phyloP scores from a whole-genome alignment of 73 alveolate genomes.

The Stentor coeruleus region DNA sequence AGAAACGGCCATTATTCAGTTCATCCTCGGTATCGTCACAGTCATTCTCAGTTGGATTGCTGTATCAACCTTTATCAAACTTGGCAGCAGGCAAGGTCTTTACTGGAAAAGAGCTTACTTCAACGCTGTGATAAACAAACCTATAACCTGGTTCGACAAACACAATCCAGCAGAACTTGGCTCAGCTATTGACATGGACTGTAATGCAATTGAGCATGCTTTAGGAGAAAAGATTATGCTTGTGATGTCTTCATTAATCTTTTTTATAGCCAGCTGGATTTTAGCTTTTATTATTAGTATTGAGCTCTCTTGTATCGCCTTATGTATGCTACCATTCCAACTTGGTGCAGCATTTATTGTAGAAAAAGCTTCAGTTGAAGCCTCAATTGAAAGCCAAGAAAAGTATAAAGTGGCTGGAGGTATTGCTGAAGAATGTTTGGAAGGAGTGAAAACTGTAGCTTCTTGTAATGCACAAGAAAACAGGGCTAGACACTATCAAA shows the following conservation, averaged over 20 bases:
- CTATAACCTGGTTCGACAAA: constrained; percentile 73
- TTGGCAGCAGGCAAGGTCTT: background rate
- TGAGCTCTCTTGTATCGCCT: constrained; percentile 55
- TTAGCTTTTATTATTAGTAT: constrained; percentile 51
- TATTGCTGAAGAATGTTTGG: constrained; percentile 73
- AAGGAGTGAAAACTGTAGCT: constrained; percentile 73
- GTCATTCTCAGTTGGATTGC: background rate
- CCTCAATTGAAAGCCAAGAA: constrained; percentile 41
- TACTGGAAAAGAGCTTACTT: constrained; percentile 51
- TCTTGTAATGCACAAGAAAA: constrained; percentile 55
- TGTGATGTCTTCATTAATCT: constrained; percentile 39
- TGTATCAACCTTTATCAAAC: background rate
- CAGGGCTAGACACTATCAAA: background rate
- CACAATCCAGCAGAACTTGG: constrained; percentile 62
- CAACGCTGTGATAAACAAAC: constrained; percentile 57
- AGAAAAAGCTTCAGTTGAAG: constrained; percentile 44
- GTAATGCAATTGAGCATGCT: constrained; percentile 64
- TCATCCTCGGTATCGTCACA: background rate
- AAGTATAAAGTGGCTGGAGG: constrained; percentile 57
- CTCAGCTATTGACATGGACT: constrained; percentile 49
- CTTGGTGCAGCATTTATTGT: constrained; percentile 28
- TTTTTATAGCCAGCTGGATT: constrained; percentile 42
- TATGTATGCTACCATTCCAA: constrained; percentile 52
- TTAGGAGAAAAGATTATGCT: constrained; percentile 70
- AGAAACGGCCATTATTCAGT: background rate